Conservation (phyloP, 2,329 filamentous ascomycete genomes). For the Botrytis aclada region DNA sequence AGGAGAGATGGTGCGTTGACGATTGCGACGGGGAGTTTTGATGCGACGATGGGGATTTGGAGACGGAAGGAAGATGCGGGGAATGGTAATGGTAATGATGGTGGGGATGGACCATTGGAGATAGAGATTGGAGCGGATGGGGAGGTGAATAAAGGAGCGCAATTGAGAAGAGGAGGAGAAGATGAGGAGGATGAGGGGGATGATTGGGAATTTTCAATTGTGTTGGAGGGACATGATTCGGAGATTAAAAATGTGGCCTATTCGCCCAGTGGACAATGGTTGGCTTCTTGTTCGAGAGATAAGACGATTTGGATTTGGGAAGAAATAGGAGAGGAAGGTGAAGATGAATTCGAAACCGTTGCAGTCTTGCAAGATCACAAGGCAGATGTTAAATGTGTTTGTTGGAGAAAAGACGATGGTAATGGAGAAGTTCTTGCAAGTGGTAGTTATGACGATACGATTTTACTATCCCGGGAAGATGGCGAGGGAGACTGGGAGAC, state of each 20-base stretch:
- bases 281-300: conserved; percentile 88
- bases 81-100: conserved; percentile 10
- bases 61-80: conserved; percentile 50
- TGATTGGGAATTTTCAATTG: conserved; percentile 89
- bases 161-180: conserved; percentile 28
- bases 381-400: conserved; percentile 90
- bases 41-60: conserved; percentile 86
- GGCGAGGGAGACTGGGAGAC: conserved; percentile 88
- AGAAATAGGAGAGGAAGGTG: conserved; percentile 73
- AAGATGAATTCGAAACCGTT: conserved; percentile 95
- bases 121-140: conserved; percentile 41
- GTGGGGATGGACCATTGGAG: conserved; percentile 40
- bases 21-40: conserved; percentile 89
- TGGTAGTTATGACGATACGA: conserved; percentile 91
- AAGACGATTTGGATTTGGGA: conserved; percentile 99
- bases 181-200: conserved; percentile 54
- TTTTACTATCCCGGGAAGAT: conserved; percentile 81
- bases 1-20: conserved; percentile 62
- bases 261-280: conserved; percentile 68
- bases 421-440: conserved; percentile 75
- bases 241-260: conserved; percentile 84
- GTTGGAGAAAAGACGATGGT: conserved; percentile 75
- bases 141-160: conserved; percentile 25
- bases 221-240: conserved; percentile 91
- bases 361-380: conserved; percentile 93